Base-by-base conservation (phyloP, 192 early-diverging fungal species). In the Backusella morwellensis region DNA sequence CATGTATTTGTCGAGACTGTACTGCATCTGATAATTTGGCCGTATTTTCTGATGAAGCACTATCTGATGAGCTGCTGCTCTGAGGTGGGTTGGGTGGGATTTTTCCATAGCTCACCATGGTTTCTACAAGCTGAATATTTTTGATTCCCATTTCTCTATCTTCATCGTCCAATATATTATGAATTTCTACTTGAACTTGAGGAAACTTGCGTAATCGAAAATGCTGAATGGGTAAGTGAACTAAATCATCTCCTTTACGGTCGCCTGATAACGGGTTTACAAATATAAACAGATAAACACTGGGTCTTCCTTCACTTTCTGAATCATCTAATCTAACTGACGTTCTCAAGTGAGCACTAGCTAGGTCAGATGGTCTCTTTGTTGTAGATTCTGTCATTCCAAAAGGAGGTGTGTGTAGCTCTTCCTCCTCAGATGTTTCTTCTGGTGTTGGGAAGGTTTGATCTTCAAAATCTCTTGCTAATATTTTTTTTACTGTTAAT, bases 221-320 rank as follows among this genome's bases (percentile, higher is more conserved):
- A 78, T 90, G 90, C 67, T 89, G 88, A 59, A 92, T 77, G 9
- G 86, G 83, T 81, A 93, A 81, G 44, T 88, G 75, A 68, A 90
- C 83, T 70, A 94, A 81, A 56, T 82, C 85, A 12, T 81, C 75
- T 0, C 92, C 92, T 38, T 92, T 88, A 75, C 89, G 90, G 81
- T 92, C 91, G 26, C 92, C 92, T 0, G 90, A 91, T 8, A 87
- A 77, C n/a, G 92, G 92, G 77, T 93, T 93, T 36, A 89, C 90
- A 79, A 93, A 93, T 29, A 93, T 93, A 74, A 93, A 92, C 32
- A 92, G 84, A 73, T 92, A 90, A 2, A 87, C 79, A 14, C 79
- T 85, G 3, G 92, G 91, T 15, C 73, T 54, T 11, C 75, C 82
- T 75, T 83, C 78, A 19, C 50, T 35, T 12, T 73, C 52, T 4